Evolutionary conservation across 768 basidiomycete genomes (phyloP), one percentile per base, ranked within the genome.

Genomic region (Termitomyces sp.): DNA sequence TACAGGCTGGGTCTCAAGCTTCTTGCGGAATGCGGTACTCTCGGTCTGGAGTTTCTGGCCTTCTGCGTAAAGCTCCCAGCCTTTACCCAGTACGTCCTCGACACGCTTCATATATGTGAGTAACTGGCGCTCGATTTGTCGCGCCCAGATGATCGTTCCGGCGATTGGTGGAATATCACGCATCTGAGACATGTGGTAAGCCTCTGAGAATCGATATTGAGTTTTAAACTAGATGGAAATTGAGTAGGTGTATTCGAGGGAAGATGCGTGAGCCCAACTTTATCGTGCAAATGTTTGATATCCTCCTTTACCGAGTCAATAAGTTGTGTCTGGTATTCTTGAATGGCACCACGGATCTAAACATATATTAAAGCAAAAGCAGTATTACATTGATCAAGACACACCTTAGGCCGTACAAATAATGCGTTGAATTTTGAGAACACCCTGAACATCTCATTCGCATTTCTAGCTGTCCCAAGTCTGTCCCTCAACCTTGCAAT

Each of bases 221-320:
- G 89, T 91, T 80, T 96, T 97, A 80, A 98, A 98, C 88, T 93
- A 62, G 38, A 26, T 35, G 5, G 20, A 46, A 14, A 20, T 28
- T 59, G 23, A 57, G 38, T 55, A 53, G 20, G 28, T 36, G 58
- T 3, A 46, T 32, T 6, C 52, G 23, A 5, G 41, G 38, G 10
- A 56, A 41, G 38, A 54, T 35, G 10, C 8, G 46, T 4, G 41
- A 32, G 50, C 66, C 66, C 28, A 49, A 87, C 91, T 78, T 98
- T 98, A 72, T 94, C 93, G 63, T 98, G 95, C 26, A 98, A 77
- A 49, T 85, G 87, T 64, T 96, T 93, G 72, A 98, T 98, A 69
- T 98, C 96, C 67, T 98, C 95, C 70, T 99, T 99, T 49, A 98
- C 96, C 5, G 94, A 96, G 65, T 99, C 97, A 63, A 99, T 99